A percentile compares a stretch with the other conserved stretches of the same genome.
These are phyloP conservation scores for Colletotrichum karsti DNA, from an alignment of 2,329 filamentous ascomycete species.

Conservation along the genomic window DNA sequence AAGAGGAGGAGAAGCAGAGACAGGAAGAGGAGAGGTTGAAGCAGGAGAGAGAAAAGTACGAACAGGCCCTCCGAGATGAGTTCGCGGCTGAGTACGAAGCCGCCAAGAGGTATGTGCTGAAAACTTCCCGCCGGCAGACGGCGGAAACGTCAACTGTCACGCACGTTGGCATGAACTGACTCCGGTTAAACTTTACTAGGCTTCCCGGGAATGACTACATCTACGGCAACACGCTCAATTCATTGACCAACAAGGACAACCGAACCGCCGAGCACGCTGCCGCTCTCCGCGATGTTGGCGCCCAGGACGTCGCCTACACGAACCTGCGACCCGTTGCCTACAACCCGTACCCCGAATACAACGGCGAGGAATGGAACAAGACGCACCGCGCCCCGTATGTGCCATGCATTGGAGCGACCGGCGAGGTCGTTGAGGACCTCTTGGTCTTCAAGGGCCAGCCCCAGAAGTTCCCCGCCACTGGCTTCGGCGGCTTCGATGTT, in stretches of 20 bases:
- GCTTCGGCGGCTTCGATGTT: constrained; percentile 69
- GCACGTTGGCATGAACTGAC: constrained; percentile 5
- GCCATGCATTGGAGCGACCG: constrained; percentile 71
- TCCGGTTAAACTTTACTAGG: constrained; percentile 36
- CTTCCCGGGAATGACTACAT: constrained; percentile 57
- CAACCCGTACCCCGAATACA: constrained; percentile 78
- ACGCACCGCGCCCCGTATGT: constrained; percentile 66
- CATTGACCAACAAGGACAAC: constrained; percentile 50
- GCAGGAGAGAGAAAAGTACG: constrained; percentile 34
- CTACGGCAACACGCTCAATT: constrained; percentile 64
- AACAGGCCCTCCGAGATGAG: constrained; percentile 40
- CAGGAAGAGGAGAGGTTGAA: constrained; percentile 12
- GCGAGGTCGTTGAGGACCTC: constrained; percentile 67
- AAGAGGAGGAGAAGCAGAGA: constrained; percentile 22
- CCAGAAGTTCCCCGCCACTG: constrained; percentile 64
- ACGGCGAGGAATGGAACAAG: constrained; percentile 66
- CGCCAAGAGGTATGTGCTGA: constrained; percentile 48
- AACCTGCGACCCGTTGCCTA: constrained; percentile 63
- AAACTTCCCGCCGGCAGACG: neutral
- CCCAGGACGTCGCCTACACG: constrained; percentile 39
- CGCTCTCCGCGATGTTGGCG: constrained; percentile 24
- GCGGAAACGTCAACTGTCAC: constrained; percentile 25
- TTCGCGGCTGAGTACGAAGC: constrained; percentile 44
- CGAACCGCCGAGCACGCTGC: constrained; percentile 40
- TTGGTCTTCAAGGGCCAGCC: constrained; percentile 71